Conservation (phyloP, 257 asterid genomes). For the Primulina huaijiensis region DNA sequence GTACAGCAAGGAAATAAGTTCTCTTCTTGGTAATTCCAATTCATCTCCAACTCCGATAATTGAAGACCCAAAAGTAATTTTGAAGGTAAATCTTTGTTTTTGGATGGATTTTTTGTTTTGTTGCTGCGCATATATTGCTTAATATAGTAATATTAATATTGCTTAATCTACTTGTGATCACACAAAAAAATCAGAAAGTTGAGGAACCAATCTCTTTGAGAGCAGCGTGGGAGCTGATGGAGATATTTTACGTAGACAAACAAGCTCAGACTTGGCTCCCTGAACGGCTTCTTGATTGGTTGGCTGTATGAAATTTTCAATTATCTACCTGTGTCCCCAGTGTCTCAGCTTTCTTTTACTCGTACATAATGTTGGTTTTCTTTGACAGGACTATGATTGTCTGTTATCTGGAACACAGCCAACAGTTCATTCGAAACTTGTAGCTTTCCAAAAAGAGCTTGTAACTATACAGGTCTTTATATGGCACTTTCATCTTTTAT, state of each 20-base stretch:
- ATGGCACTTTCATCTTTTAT: conserved; percentile 13
- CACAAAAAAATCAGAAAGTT: conserved; percentile 41
- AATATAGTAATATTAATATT: not conserved
- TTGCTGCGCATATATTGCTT: conserved; percentile 18
- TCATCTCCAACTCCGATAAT: conserved; percentile 47
- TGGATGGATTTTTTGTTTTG: conserved; percentile 4
- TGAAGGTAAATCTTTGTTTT: conserved; percentile 47
- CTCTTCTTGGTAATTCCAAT: conserved; percentile 62
- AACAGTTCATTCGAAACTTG: conserved; percentile 73
- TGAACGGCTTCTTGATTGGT: conserved; percentile 86
- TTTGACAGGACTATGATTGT: conserved; percentile 70
- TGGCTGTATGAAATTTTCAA: conserved; percentile 59
- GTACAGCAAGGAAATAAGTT: conserved; percentile 74
- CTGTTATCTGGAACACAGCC: conserved; percentile 64
- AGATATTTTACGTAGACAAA: conserved; percentile 83
- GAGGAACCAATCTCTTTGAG: conserved; percentile 68
- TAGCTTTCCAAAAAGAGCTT: conserved; percentile 73
- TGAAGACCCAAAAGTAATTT: conserved; percentile 64
- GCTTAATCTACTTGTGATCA: conserved; percentile 20
- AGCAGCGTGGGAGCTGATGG: conserved; percentile 99
- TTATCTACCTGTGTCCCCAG: conserved; percentile 14
- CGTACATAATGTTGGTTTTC: conserved; percentile 19
- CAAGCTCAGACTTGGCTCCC: conserved; percentile 81
- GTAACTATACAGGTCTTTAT: conserved; percentile 54
- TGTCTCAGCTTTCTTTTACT: conserved; percentile 11